Conservation (phyloP, 2,329 filamentous ascomycete genomes). For the Colletotrichum horii region DNA sequence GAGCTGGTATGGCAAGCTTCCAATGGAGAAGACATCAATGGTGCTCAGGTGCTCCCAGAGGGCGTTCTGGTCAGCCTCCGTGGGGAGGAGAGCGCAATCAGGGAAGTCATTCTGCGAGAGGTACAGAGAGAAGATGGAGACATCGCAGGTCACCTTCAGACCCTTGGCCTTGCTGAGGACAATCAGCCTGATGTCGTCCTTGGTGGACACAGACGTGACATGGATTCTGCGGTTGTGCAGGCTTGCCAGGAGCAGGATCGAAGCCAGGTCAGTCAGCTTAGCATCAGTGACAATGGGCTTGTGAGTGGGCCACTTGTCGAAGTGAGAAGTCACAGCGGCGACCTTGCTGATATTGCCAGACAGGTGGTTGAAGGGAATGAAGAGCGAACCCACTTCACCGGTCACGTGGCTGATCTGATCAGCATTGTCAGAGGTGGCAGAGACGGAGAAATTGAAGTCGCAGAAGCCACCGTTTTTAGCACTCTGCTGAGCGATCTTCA, state of each 20-base stretch:
- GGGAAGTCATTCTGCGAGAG: conserved; percentile 75
- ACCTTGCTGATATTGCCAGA: conserved; percentile 87
- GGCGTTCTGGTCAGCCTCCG: conserved; percentile 70
- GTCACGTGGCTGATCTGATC: conserved; percentile 77
- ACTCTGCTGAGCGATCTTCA: conserved; percentile 76
- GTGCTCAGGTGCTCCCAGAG: conserved; percentile 76
- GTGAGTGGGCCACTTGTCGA: conserved; percentile 76
- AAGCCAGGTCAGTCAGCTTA: conserved; percentile 81
- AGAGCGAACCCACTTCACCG: conserved; percentile 77
- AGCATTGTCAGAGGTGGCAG: conserved; percentile 74
- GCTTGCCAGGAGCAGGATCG: conserved; percentile 77
- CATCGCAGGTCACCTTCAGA: conserved; percentile 82
- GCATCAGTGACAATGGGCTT: conserved; percentile 85
- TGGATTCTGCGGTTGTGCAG: conserved; percentile 81
- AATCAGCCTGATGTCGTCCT: conserved; percentile 80
- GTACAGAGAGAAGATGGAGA: conserved; percentile 81
- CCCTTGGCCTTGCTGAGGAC: conserved; percentile 81
- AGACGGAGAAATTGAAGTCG: conserved; percentile 82
- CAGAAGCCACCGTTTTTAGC: conserved; percentile 71
- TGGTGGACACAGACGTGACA: conserved; percentile 80
- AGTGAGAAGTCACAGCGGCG: conserved; percentile 78
- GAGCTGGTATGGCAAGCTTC: conserved; percentile 79
- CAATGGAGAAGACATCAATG: conserved; percentile 82
- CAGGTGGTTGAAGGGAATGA: conserved; percentile 83
- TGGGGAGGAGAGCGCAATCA: conserved; percentile 69